These are phyloP conservation scores for Diplogelasinospora grovesii DNA, from an alignment of 495 filamentous ascomycete species.

Conservation along the genomic window DNA sequence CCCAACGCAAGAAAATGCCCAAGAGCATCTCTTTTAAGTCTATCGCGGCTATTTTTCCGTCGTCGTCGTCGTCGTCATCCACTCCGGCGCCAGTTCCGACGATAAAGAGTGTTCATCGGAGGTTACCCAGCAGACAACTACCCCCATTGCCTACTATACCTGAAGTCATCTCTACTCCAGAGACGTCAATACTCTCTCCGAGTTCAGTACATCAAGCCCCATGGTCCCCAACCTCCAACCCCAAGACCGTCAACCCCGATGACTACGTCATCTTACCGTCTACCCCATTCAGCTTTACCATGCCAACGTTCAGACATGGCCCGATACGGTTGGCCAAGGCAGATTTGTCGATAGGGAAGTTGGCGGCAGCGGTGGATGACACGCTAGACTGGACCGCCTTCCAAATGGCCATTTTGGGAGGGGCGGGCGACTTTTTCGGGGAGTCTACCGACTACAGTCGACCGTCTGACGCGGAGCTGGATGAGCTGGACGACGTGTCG, in stretches of 20 bases:
- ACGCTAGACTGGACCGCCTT: conserved; percentile 51
- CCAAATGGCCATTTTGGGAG: conserved; percentile 49
- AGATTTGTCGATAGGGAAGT: conserved; percentile 27
- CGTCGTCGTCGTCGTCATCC: no score
- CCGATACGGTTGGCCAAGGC: conserved; percentile 39
- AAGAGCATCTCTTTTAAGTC: no score
- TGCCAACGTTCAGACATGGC: conserved; percentile 40
- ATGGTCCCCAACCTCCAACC: conserved; percentile 2
- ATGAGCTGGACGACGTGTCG: conserved; percentile 34
- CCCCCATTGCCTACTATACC: conserved; percentile 39
- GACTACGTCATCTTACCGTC: conserved; percentile 36
- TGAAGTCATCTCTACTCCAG: conserved; percentile 26
- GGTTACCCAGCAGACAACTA: conserved; percentile 16
- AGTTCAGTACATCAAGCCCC: conserved; percentile 12
- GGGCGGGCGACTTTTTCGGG: conserved; percentile 37
- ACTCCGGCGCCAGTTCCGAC: conserved; percentile 15
- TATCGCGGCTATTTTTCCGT: no score
- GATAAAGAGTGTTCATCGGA: conserved; percentile 11
- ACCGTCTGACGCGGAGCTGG: conserved; percentile 27
- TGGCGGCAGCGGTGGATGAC: conserved; percentile 35
- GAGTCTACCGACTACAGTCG: conserved; percentile 36
- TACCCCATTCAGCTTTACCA: conserved; percentile 35
- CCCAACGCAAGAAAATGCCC: conserved; percentile 10
- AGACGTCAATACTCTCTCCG: conserved; percentile 10
- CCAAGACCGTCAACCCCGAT: conserved; percentile 14